Evolutionary conservation across 2,329 filamentous ascomycete genomes (phyloP).

Genomic region (Aspergillus sp.): DNA sequence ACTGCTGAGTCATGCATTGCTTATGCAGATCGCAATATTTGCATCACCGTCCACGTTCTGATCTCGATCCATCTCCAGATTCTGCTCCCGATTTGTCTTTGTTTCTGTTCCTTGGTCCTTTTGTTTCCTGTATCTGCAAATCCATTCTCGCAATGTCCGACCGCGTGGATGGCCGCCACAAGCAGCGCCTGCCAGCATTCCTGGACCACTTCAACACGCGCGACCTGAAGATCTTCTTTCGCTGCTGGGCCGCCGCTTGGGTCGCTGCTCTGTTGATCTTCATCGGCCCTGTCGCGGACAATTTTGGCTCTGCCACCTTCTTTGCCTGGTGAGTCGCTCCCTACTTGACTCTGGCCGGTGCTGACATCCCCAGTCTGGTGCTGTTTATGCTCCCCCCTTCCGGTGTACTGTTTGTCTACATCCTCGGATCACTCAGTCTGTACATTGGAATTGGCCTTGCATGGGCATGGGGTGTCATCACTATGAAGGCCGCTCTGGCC

Average conservation of each 20-base stretch:
- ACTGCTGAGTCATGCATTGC: too few species aligned
- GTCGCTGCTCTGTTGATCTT: constrained; percentile 48
- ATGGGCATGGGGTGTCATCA: constrained; percentile 52
- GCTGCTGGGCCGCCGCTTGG: constrained; percentile 51
- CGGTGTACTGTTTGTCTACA: constrained; percentile 48
- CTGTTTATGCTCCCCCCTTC: constrained; percentile 49
- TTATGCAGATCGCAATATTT: too few species aligned
- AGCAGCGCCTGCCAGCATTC: constrained; percentile 25
- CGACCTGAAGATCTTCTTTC: constrained; percentile 49
- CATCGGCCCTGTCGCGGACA: constrained; percentile 43
- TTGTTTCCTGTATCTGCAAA: too few species aligned
- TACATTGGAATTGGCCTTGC: constrained; percentile 49
- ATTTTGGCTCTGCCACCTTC: constrained; percentile 48
- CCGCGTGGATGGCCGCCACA: neutral
- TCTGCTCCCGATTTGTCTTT: too few species aligned
- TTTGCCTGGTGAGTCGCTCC: constrained; percentile 30
- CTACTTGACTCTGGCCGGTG: neutral
- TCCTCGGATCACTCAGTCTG: constrained; percentile 45
- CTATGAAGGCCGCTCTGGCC: constrained; percentile 51
- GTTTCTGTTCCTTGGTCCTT: too few species aligned
- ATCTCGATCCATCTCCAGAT: too few species aligned
- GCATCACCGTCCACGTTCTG: too few species aligned
- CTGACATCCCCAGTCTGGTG: constrained; percentile 27
- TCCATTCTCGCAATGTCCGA: too few species aligned
- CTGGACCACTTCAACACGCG: constrained; percentile 48